These are phyloP conservation scores for Rhizopogon parksii DNA, from an alignment of 1,284 basidiomycete genomes.

Conservation along the genomic window DNA sequence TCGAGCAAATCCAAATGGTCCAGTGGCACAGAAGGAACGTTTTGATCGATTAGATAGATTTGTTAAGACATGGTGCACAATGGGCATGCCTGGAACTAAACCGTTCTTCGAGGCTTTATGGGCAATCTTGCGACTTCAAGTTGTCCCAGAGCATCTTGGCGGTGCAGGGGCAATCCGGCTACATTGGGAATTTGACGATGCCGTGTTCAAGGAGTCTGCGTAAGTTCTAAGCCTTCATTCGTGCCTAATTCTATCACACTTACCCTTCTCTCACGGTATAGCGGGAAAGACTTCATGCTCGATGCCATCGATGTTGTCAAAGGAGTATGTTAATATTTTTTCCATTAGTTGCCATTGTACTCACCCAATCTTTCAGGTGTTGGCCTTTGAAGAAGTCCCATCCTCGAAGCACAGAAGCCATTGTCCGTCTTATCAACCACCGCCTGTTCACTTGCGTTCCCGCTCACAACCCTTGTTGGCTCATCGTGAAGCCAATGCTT, in stretches of 20 bases:
- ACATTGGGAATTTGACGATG: constrained; percentile 78
- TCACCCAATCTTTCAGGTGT: constrained; percentile 35
- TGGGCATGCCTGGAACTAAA: constrained; percentile 73
- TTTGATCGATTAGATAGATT: constrained; percentile 65
- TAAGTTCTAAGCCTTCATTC: constrained; percentile 37
- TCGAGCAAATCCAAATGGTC: constrained; percentile 52
- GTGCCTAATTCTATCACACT: constrained; percentile 11
- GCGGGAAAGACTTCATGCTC: constrained; percentile 78
- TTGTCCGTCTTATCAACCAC: constrained; percentile 30
- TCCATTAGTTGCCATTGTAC: constrained; percentile 13
- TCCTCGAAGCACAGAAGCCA: constrained; percentile 37
- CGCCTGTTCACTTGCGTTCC: constrained; percentile 44
- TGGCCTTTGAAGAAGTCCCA: constrained; percentile 59
- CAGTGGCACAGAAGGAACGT: constrained; percentile 64
- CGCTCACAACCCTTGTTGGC: constrained; percentile 49
- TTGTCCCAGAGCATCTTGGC: constrained; percentile 62
- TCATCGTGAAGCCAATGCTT: constrained; percentile 26
- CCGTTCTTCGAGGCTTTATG: constrained; percentile 75
- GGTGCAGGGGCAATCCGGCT: constrained; percentile 62
- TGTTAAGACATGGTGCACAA: constrained; percentile 67
- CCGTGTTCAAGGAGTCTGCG: constrained; percentile 79
- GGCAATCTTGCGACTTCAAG: constrained; percentile 68
- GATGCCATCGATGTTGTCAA: constrained; percentile 76
- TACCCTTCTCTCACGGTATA: constrained; percentile 26
- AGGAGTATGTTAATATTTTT: constrained; percentile 48